Evolutionary conservation across 176 grass and related monocot species (phyloP).

Genomic region (Lolium perenne): DNA sequence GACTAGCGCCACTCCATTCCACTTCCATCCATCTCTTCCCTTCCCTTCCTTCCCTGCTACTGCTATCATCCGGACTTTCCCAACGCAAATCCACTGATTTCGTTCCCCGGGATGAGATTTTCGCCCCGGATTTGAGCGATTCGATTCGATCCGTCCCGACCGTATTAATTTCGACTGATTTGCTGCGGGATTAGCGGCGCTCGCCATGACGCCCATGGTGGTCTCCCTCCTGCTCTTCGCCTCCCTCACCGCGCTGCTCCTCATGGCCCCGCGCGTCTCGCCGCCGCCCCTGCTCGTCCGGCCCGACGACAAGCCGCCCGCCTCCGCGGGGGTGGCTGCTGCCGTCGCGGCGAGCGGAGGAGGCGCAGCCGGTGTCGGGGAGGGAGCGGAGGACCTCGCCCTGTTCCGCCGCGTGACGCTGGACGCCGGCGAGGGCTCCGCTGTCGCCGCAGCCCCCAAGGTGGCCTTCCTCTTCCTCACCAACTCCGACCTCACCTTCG

Average conservation of each 20-base stretch:
- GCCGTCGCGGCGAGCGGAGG: neutral
- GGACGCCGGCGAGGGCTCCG: neutral
- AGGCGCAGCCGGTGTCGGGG: neutral
- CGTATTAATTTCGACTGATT: neutral
- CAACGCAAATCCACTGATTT: neutral
- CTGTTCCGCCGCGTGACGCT: conserved; percentile 66
- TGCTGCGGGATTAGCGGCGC: neutral
- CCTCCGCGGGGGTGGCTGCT: neutral
- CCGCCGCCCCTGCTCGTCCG: neutral
- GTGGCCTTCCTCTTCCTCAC: conserved; percentile 92
- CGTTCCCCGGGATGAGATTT: neutral
- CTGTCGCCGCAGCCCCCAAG: conserved; percentile 48
- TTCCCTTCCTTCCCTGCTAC: too few relatives aligned
- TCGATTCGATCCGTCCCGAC: neutral
- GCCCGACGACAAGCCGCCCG: neutral
- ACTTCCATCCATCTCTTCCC: neutral
- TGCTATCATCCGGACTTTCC: neutral
- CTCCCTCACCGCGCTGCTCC: conserved; percentile 52
- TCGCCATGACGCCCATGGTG: conserved; percentile 46
- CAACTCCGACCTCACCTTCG: conserved; percentile 79
- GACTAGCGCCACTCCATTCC: conserved; percentile 19
- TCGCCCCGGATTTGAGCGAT: conserved; percentile 16
- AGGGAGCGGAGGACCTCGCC: conserved; percentile 61
- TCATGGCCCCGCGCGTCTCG: conserved; percentile 44
- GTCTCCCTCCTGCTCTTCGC: conserved; percentile 54